Evolutionary conservation across 2,329 filamentous ascomycete genomes (phyloP).

Genomic region (Ophiostoma tasmaniense): DNA sequence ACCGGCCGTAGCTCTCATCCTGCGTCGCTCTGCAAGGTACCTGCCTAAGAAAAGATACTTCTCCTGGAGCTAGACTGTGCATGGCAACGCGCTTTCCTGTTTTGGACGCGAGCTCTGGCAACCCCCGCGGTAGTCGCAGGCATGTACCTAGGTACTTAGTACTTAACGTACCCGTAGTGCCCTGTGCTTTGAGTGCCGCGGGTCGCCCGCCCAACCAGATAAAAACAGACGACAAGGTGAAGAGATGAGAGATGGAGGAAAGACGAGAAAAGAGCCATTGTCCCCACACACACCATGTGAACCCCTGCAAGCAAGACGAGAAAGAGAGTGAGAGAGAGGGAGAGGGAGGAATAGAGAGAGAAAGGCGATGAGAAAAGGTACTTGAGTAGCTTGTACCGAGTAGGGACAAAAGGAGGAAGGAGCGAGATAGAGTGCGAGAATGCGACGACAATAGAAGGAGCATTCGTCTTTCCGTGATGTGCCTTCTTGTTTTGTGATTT

Average conservation of each 20-base stretch:
- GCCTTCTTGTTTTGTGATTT: background rate
- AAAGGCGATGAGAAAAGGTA: background rate
- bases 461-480: background rate
- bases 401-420: constrained; percentile 3
- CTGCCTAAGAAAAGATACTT: background rate
- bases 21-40: background rate
- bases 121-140: background rate
- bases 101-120: background rate
- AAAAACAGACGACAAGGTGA: constrained; percentile 12
- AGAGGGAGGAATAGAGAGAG: background rate
- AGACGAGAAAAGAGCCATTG: background rate
- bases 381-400: background rate
- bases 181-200: background rate
- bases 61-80: background rate
- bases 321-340: background rate
- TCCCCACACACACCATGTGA: constrained; percentile 10
- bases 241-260: background rate
- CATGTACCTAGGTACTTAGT: background rate
- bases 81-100: background rate
- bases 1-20: constrained; percentile 4
- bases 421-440: background rate
- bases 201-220: constrained; percentile 19
- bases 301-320: constrained; percentile 6
- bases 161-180: background rate
- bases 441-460: background rate